A percentile compares a stretch with the other conserved stretches of the same genome.
Conservation (phyloP, 1,284 basidiomycete species). For the Heterobasidion occidentale region DNA sequence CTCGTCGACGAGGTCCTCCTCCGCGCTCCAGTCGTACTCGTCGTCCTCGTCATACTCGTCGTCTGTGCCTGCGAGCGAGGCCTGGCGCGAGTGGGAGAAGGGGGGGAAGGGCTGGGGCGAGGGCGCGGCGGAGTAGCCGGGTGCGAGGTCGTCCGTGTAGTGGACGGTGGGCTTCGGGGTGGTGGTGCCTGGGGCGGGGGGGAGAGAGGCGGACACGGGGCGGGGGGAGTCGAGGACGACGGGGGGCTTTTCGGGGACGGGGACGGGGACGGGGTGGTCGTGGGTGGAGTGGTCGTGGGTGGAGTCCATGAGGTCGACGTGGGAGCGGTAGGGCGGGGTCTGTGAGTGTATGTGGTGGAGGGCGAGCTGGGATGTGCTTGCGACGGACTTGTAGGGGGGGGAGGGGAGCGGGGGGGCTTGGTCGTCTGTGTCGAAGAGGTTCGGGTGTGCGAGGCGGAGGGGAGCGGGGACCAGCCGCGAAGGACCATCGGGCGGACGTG, state of each 20-base stretch:
- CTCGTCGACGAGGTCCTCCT: slow-evolving; percentile 64
- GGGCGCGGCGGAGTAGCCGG: slow-evolving; percentile 16
- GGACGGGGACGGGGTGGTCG: slow-evolving; percentile 1
- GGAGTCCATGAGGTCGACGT: slow-evolving; percentile 12
- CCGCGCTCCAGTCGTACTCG: slow-evolving; percentile 64
- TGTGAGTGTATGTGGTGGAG: slow-evolving; percentile 1
- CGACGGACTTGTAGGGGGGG: slow-evolving; percentile 22
- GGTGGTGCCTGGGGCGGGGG: slow-evolving; percentile 3
- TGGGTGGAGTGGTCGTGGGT: slow-evolving; percentile 16
- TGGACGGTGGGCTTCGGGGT: slow-evolving; percentile 37
- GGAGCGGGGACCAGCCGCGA: slow-evolving; percentile 7
- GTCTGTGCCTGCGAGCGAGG: slow-evolving; percentile 47
- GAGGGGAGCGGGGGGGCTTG: slow-evolving; percentile 20
- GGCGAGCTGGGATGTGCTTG: slow-evolving; percentile 18
- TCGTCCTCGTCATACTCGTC: slow-evolving; percentile 47
- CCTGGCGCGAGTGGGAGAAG: slow-evolving; percentile 24
- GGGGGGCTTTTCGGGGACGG: slow-evolving; percentile 1
- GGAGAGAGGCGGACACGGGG: too few species aligned
- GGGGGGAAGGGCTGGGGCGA: slow-evolving; percentile 16
- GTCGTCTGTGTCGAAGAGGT: slow-evolving; percentile 20
- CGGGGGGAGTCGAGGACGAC: background rate
- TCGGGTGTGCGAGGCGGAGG: slow-evolving; percentile 7
- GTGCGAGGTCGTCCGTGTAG: slow-evolving; percentile 31
- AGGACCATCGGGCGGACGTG: background rate
- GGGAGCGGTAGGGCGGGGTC: slow-evolving; percentile 18